These are phyloP conservation scores for Ophiostoma perfectum DNA, from an alignment of 2,329 filamentous ascomycete genomes.

Conservation along the genomic window DNA sequence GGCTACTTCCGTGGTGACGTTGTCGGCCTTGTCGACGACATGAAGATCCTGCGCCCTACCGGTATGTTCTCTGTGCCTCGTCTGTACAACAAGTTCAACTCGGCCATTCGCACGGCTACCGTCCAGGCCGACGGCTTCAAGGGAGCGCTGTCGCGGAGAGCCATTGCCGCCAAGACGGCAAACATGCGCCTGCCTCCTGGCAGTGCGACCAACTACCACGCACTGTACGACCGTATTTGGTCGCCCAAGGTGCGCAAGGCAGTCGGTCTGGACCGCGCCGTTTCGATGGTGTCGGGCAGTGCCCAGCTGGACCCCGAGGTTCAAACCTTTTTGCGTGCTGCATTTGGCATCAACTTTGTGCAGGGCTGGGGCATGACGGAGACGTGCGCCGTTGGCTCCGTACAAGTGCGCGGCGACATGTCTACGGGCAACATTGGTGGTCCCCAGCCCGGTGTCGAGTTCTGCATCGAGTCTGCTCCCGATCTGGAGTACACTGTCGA, in stretches of 20 bases:
- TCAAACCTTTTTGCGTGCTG: slow-evolving; percentile 81
- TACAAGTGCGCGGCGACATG: slow-evolving; percentile 67
- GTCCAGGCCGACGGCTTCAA: slow-evolving; percentile 72
- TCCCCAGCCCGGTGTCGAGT: slow-evolving; percentile 61
- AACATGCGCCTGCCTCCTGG: slow-evolving; percentile 65
- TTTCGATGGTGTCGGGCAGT: slow-evolving; percentile 77
- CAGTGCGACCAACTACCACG: slow-evolving; percentile 72
- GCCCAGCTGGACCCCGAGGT: slow-evolving; percentile 85
- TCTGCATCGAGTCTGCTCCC: slow-evolving; percentile 78
- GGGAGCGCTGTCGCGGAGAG: slow-evolving; percentile 72
- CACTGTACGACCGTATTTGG: slow-evolving; percentile 83
- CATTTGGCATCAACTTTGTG: slow-evolving; percentile 69
- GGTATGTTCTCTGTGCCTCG: slow-evolving; percentile 84
- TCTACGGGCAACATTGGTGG: slow-evolving; percentile 75
- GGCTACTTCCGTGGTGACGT: slow-evolving; percentile 96
- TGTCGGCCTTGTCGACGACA: slow-evolving; percentile 76
- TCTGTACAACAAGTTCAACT: slow-evolving; percentile 84
- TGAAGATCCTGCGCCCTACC: slow-evolving; percentile 80
- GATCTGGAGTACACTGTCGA: slow-evolving; percentile 89
- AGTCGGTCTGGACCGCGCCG: slow-evolving; percentile 69
- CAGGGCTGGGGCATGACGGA: slow-evolving; percentile 96
- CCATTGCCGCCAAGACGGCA: slow-evolving; percentile 74
- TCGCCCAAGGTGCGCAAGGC: slow-evolving; percentile 78
- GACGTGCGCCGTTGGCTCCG: slow-evolving; percentile 71
- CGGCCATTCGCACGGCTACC: slow-evolving; percentile 73